A percentile compares a stretch with the other conserved stretches of the same genome.
These are phyloP conservation scores for Rhizomucor pusillus DNA, from an alignment of 371 early-diverging fungal genomes.

Conservation along the genomic window DNA sequence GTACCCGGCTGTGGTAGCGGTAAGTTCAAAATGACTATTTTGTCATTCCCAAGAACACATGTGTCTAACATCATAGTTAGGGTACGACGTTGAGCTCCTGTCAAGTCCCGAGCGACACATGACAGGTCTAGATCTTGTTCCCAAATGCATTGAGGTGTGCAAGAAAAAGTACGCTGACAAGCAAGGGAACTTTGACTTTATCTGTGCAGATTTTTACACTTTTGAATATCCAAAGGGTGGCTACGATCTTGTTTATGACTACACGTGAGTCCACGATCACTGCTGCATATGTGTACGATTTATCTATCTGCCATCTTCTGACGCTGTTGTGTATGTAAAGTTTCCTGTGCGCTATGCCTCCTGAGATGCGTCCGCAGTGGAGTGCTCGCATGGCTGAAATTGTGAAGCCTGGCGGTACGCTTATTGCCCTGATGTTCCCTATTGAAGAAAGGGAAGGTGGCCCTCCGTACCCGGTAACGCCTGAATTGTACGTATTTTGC, in stretches of 20 bases:
- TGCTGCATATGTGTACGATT: neutral
- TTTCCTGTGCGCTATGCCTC: conserved; percentile 84
- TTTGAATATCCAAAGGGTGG: conserved; percentile 53
- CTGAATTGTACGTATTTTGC: conserved; percentile 39
- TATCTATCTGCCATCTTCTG: neutral
- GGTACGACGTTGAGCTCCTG: conserved; percentile 77
- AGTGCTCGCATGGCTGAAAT: conserved; percentile 68
- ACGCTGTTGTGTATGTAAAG: conserved; percentile 22
- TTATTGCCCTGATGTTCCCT: conserved; percentile 85
- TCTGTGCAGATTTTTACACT: conserved; percentile 71
- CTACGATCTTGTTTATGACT: conserved; percentile 82
- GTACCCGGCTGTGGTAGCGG: conserved; percentile 87
- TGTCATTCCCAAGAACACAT: conserved; percentile 1
- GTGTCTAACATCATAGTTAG: conserved; percentile 24
- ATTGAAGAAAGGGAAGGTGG: conserved; percentile 53
- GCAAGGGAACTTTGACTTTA: conserved; percentile 45
- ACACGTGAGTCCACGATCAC: conserved; percentile 57
- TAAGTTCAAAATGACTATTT: conserved; percentile 1
- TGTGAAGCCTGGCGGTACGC: conserved; percentile 68
- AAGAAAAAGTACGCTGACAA: conserved; percentile 35
- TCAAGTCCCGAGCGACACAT: conserved; percentile 55
- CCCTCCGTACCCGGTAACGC: conserved; percentile 66
- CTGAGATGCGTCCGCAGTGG: conserved; percentile 68
- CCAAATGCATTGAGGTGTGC: conserved; percentile 58
- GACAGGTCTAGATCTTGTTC: conserved; percentile 71